These are phyloP conservation scores for Puccinellia tenuiflora DNA, from an alignment of 176 grass and related monocot genomes.

Conservation along the genomic window DNA sequence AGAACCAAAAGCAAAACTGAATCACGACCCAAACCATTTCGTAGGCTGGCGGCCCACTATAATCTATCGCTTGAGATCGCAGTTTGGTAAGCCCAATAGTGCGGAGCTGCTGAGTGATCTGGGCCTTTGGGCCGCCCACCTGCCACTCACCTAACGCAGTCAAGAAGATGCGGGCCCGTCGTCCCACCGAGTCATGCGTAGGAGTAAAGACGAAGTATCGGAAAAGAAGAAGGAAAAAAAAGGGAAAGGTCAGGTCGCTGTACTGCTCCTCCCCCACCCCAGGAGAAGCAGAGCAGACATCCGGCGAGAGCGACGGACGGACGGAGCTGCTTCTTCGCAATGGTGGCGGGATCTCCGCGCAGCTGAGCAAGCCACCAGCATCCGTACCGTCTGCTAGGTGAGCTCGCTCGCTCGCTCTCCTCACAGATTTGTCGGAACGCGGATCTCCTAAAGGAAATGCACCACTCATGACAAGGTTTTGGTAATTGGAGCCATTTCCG, in stretches of 20 bases:
- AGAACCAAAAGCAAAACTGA: too few species aligned
- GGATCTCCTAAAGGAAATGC: conserved; percentile 12
- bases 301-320: conserved; percentile 2
- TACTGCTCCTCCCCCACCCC: conserved; percentile 4
- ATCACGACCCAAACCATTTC: too few species aligned
- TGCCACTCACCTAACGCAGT: not conserved
- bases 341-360: conserved; percentile 20
- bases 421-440: not conserved
- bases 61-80: not conserved
- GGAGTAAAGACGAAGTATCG: conserved; percentile 11
- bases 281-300: not conserved
- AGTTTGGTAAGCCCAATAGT: not conserved
- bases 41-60: not conserved
- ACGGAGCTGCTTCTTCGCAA: conserved; percentile 10
- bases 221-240: not conserved
- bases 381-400: not conserved
- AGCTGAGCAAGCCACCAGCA: not conserved
- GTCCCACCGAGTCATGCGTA: conserved; percentile 3
- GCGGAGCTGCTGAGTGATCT: not conserved
- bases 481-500: not conserved
- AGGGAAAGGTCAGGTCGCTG: not conserved
- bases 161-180: not conserved
- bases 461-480: not conserved
- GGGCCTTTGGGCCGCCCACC: not conserved
- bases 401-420: not conserved